A percentile compares a stretch with the other conserved stretches of the same genome.
These are phyloP conservation scores for Knoxia roxburghii DNA, from an alignment of 257 asterid genomes.

Conservation along the genomic window DNA sequence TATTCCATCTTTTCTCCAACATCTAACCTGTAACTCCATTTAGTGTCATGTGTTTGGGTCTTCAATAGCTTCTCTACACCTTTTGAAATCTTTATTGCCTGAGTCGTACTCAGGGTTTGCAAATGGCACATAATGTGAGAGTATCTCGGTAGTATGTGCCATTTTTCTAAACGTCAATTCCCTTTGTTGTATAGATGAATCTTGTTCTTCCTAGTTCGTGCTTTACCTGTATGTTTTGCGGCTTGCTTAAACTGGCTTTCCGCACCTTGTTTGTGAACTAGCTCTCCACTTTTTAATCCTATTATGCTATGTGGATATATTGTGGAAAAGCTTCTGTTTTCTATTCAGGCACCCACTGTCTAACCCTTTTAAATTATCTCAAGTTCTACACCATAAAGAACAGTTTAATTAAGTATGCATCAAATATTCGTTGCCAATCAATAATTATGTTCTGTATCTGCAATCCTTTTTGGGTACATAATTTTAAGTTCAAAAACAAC, in stretches of 20 bases:
- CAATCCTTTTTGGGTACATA: constrained; percentile 10
- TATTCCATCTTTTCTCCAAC: background rate
- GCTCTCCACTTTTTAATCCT: background rate
- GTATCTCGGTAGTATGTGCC: background rate
- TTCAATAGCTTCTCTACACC: background rate
- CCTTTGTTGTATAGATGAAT: background rate
- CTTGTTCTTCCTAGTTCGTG: constrained; percentile 10
- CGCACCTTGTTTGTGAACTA: background rate
- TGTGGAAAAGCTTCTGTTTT: background rate
- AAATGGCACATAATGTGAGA: background rate
- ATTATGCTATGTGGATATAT: constrained; percentile 2
- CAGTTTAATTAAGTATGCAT: background rate
- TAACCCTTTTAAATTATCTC: background rate
- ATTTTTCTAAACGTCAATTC: background rate
- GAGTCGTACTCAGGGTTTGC: background rate
- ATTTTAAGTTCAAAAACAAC: background rate
- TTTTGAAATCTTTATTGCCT: background rate
- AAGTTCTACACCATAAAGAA: background rate
- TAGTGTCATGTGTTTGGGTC: background rate
- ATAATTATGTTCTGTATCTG: constrained; percentile 13
- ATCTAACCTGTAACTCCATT: background rate
- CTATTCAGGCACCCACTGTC: background rate
- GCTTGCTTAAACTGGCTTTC: background rate
- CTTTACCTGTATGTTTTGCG: background rate
- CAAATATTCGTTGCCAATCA: constrained; percentile 4